These are phyloP conservation scores for Dacryopinax spathularia DNA, from an alignment of 768 basidiomycete species.

Conservation along the genomic window DNA sequence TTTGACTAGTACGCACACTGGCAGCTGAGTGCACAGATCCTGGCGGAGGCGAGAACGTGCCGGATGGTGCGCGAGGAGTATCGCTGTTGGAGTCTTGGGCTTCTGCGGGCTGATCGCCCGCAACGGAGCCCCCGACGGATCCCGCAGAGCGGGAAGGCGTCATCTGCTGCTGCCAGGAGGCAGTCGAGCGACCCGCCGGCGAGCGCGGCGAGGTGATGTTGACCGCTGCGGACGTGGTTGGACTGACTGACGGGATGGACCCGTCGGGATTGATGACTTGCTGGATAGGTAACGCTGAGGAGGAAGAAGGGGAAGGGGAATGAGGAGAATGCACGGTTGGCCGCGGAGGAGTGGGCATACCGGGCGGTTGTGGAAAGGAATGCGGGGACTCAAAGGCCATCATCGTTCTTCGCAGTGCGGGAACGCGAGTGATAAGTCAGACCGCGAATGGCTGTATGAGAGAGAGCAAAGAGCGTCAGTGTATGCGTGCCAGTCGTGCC, in stretches of 20 bases:
- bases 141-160: background rate
- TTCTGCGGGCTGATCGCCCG: background rate
- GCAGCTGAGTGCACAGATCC: background rate
- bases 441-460: background rate
- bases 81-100: constrained; percentile 1
- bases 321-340: background rate
- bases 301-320: background rate
- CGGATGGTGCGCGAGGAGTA: background rate
- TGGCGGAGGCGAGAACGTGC: background rate
- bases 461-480: background rate
- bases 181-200: background rate
- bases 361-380: background rate
- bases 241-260: background rate
- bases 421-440: background rate
- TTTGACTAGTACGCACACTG: background rate
- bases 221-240: background rate
- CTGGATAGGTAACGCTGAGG: background rate
- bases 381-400: constrained; percentile 2
- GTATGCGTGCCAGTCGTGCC: background rate
- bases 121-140: background rate
- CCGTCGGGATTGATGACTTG: background rate
- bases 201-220: constrained; percentile 1
- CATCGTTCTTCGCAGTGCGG: background rate
- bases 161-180: constrained; percentile 2
- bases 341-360: background rate